Evolutionary conservation across 805 yeast species (phyloP).

Genomic region (Lipomyces lipofer): DNA sequence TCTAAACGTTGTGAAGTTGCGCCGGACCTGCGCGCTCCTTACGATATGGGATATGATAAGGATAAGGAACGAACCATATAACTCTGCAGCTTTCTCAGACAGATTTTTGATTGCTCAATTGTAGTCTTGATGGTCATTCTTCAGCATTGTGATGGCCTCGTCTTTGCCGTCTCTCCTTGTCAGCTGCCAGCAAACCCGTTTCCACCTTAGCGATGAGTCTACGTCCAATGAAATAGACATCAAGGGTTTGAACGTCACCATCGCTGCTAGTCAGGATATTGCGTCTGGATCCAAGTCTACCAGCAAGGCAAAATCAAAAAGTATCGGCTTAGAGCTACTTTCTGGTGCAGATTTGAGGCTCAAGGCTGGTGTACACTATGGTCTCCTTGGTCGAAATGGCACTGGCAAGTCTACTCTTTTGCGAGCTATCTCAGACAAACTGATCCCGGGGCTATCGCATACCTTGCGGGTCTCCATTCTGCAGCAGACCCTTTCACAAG

Average conservation of each 20-base stretch:
- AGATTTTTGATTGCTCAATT: too few species aligned
- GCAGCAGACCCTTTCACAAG: background rate
- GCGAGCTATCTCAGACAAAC: background rate
- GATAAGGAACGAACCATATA: too few species aligned
- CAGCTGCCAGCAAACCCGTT: constrained; percentile 1
- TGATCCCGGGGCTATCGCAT: constrained; percentile 1
- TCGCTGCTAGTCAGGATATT: background rate
- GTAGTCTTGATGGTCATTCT: too few species aligned
- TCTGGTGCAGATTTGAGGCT: background rate
- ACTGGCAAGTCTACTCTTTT: constrained; percentile 1
- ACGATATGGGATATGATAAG: too few species aligned
- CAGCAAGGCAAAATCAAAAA: background rate
- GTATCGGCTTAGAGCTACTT: background rate
- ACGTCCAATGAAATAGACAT: background rate
- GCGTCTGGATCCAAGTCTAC: background rate
- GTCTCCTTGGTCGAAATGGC: constrained; percentile 3
- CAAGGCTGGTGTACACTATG: background rate
- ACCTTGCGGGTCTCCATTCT: background rate
- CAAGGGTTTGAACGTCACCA: background rate
- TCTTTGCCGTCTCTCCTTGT: too few species aligned
- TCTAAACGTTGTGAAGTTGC: too few species aligned
- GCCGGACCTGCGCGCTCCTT: too few species aligned
- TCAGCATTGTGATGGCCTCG: too few species aligned
- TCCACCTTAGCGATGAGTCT: background rate
- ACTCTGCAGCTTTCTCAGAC: too few species aligned